phyloP scores from a whole-genome alignment of 352 stramenopile species.

The Phytophthora citrophthora region DNA sequence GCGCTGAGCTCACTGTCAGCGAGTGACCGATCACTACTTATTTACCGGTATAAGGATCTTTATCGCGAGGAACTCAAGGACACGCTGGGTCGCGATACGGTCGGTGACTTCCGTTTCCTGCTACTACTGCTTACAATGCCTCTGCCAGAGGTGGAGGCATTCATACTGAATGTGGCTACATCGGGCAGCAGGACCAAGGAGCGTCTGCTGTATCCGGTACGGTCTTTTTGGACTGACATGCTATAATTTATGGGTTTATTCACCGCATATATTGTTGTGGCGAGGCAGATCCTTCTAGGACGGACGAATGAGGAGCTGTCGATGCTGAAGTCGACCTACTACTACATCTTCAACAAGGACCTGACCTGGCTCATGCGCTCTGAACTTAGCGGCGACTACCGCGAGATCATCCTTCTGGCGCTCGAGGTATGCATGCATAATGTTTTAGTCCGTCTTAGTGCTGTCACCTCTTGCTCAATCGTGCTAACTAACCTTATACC shows the following conservation, averaged over 20 bases:
- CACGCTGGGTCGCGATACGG: conserved; percentile 69
- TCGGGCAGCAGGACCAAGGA: conserved; percentile 62
- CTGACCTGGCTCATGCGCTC: conserved; percentile 66
- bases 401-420: conserved; percentile 65
- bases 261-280: neutral
- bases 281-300: conserved; percentile 62
- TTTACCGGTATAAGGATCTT: conserved; percentile 73
- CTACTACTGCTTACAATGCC: conserved; percentile 67
- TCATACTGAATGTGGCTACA: conserved; percentile 65
- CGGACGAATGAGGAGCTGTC: conserved; percentile 75
- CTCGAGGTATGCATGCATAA: conserved; percentile 47
- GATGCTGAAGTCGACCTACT: conserved; percentile 80
- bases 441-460: neutral
- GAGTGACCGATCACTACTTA: conserved; percentile 62
- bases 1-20: conserved; percentile 52
- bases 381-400: conserved; percentile 74
- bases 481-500: conserved; percentile 3
- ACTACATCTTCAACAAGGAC: conserved; percentile 79
- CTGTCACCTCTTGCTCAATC: neutral
- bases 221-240: neutral
- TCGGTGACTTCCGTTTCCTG: conserved; percentile 74
- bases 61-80: conserved; percentile 65
- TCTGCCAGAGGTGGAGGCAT: conserved; percentile 70
- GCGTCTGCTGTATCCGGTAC: conserved; percentile 73
- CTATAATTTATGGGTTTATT: neutral